Base-by-base conservation (phyloP, 2,329 filamentous ascomycete genomes). In the Colletotrichum melonis region DNA sequence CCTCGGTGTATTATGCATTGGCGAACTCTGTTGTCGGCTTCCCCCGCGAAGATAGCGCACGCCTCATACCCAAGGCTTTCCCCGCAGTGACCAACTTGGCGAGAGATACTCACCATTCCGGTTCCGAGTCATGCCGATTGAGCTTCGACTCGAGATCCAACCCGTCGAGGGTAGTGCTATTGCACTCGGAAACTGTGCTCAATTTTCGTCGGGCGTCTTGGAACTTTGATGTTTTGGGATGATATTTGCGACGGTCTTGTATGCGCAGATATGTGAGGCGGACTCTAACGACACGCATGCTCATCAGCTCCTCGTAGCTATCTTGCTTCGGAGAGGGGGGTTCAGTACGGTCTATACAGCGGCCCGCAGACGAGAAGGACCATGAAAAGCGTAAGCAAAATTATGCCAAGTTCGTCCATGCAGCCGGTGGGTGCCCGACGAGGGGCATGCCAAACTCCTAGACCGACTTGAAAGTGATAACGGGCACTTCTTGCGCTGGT, bases 121-220 rank as follows among this genome's bases (percentile, higher is more conserved):
- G 63, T 16, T 38, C 57, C 14, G 58, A 52, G 22, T 74, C 72
- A 42, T 59, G 35, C 32, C 56, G 63, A 19, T 68, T 58, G 1
- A 67, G 30, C 14, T 58, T 35, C 49, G 72, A 67, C 54, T 74
- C 67, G 19, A 72, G 22, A 26, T 72, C 71, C 75, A 57, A 65
- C 55, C 71, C 56, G 46, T 56, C 70, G 46, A 59, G 66, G 19
- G 67, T 26, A 11, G 24, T 67, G 35, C 69, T 28, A 68, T 75
- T 76, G 46, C 75, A 76, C 16, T 80, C 79, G 4, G 80, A 78
- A 16, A 81, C 80, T 19, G 77, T 76, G 59, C 74, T 79, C 22
- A 81, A 76, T 62, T 81, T 81, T 46, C 75, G 77, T 5, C 78
- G 78, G 1, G 80, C 80, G 54, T 76, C 60, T 49, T 63, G 62